phyloP scores from a whole-genome alignment of 1,284 basidiomycete species.

The Pulveroboletus sp. region DNA sequence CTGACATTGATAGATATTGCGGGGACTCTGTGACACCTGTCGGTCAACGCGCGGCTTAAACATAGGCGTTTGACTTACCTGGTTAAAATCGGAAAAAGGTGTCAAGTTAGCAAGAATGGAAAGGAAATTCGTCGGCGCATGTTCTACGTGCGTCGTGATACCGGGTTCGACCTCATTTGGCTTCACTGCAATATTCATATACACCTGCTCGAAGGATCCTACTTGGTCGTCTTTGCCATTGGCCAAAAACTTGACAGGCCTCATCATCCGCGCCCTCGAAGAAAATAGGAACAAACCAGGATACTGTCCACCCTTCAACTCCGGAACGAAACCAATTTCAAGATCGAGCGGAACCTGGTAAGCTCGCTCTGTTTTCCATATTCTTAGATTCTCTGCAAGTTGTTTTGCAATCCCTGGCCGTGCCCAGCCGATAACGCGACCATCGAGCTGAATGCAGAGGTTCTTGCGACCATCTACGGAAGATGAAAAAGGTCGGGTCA shows the following conservation, averaged over 20 bases:
- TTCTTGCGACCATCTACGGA: conserved; percentile 81
- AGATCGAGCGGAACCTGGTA: conserved; percentile 89
- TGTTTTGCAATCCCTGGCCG: conserved; percentile 73
- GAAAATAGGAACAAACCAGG: conserved; percentile 96
- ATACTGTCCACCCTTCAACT: conserved; percentile 93
- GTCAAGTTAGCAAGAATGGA: conserved; percentile 84
- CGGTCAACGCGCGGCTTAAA: conserved; percentile 1
- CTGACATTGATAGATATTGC: conserved; percentile 89
- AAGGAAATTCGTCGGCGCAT: conserved; percentile 93
- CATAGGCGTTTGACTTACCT: conserved; percentile 47
- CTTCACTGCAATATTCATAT: conserved; percentile 97
- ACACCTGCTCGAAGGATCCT: conserved; percentile 98
- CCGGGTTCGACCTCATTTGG: conserved; percentile 85
- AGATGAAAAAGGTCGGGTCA: conserved; percentile 87
- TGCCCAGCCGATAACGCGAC: conserved; percentile 95
- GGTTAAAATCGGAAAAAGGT: conserved; percentile 96
- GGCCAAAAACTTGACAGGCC: conserved; percentile 89
- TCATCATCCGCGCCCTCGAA: conserved; percentile 92
- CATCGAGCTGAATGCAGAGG: conserved; percentile 92
- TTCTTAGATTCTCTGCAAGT: conserved; percentile 82
- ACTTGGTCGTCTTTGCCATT: conserved; percentile 90
- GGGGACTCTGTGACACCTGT: conserved; percentile 57
- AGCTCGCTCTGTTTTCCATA: conserved; percentile 93
- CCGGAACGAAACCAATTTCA: conserved; percentile 92
- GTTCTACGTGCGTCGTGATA: conserved; percentile 90